Percentiles rank a stretch among this genome's conserved stretches.
These are phyloP conservation scores for Arthrobotrys sinensis DNA, from an alignment of 2,329 filamentous ascomycete species.

Conservation along the genomic window DNA sequence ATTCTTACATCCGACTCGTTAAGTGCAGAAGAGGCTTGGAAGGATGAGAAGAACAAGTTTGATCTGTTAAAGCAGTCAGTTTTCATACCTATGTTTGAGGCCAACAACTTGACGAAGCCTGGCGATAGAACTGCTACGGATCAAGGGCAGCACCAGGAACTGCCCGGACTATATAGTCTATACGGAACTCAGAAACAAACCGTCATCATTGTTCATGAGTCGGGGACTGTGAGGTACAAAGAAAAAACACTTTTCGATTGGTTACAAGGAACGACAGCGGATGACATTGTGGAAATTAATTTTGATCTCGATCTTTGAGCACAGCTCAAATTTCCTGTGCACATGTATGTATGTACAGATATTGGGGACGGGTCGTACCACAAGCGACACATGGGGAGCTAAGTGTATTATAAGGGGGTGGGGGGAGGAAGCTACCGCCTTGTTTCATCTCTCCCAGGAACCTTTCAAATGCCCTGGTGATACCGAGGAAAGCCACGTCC, in stretches of 20 bases:
- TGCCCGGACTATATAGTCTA: constrained; percentile 18
- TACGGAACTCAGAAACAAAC: constrained; percentile 57
- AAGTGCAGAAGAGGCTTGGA: constrained; percentile 66
- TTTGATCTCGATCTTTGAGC: constrained; percentile 40
- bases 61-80: constrained; percentile 73
- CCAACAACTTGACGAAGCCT: neutral
- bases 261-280: constrained; percentile 29
- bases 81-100: constrained; percentile 74
- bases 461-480: neutral
- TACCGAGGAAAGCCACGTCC: neutral
- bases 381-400: neutral
- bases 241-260: constrained; percentile 53
- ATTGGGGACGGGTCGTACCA: neutral
- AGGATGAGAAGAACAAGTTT: constrained; percentile 73
- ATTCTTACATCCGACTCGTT: constrained; percentile 75
- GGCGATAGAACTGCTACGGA: neutral
- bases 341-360: constrained; percentile 24
- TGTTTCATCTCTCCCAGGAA: neutral
- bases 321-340: constrained; percentile 7
- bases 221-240: constrained; percentile 42
- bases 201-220: constrained; percentile 45
- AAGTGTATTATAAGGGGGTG: no score
- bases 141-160: neutral
- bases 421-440: neutral
- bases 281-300: constrained; percentile 30